Base-by-base conservation (phyloP, 495 filamentous ascomycete genomes). In the Hypoxylon intermedium region DNA sequence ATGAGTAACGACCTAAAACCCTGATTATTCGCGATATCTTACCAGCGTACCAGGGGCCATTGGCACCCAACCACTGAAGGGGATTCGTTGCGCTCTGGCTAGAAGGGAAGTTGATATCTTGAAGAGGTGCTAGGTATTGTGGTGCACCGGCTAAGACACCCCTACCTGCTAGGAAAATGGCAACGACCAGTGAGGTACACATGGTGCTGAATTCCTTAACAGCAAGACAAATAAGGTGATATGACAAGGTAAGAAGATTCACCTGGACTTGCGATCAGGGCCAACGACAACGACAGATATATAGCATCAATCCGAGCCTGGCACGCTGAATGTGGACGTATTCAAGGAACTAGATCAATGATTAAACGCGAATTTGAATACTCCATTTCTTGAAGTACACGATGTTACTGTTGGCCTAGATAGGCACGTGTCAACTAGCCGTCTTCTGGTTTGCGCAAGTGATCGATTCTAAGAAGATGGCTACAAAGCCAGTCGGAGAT, bases 31-130 rank as follows among this genome's bases (percentile, higher is more conserved):
- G n/a, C n/a, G n/a, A 19, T 28, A 33, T 44, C 45, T 52, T 58
- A 72, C 81, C 82, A 31, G 77, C 72, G 60, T 78, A 81, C 65
- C 77, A 85, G 5, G 81, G 83, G 36, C 78, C 73, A 59, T 83
- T 86, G 21, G 76, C 82, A 11, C 82, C 82, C 12, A 81, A 47
- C 70, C 77, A 79, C 28, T 76, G 61, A 46, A 82, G 67, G 31
- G 77, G 76, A 41, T 80, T 65, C 19, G 44, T 67, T 21, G 67
- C 74, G 40, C 47, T 65, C n/a, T 62, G 48, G 51, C 68, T 72
- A 5, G 70, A 57, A 18, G 75, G 72, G 15, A 76, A 73, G 28
- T 70, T 52, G 33, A 79, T 76, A 54, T 78, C 74, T 30, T 79
- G 67, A 4, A 36, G 55, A 2, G 77, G 77, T 5, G 74, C 71